These are phyloP conservation scores for Fusarium continuum DNA, from an alignment of 2,329 filamentous ascomycete genomes.

Conservation along the genomic window DNA sequence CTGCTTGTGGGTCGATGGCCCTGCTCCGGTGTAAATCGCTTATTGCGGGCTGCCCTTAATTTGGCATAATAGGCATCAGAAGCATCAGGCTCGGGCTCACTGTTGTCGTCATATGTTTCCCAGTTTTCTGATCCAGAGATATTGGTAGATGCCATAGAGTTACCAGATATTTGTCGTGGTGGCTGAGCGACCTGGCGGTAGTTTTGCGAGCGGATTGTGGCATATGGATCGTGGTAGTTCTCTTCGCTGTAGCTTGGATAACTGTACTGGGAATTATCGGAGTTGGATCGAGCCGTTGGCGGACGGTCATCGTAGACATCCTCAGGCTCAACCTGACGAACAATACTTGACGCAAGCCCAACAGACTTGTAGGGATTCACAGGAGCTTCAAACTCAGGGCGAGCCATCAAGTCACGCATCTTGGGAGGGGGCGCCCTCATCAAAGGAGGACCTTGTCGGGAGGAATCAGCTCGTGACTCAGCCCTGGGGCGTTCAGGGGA, in stretches of 20 bases:
- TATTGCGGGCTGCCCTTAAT: slow-evolving; percentile 72
- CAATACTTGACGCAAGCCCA: slow-evolving; percentile 63
- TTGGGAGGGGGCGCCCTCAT: slow-evolving; percentile 82
- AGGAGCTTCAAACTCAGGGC: slow-evolving; percentile 62
- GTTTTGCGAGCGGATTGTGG: slow-evolving; percentile 53
- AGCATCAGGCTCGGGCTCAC: slow-evolving; percentile 77
- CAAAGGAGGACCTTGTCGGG: slow-evolving; percentile 63
- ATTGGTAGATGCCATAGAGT: slow-evolving; percentile 78
- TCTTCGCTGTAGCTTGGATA: slow-evolving; percentile 50
- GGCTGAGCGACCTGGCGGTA: slow-evolving; percentile 55
- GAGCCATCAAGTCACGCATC: slow-evolving; percentile 80
- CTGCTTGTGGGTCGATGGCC: slow-evolving; percentile 53
- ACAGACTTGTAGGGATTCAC: slow-evolving; percentile 58
- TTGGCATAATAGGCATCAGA: slow-evolving; percentile 84
- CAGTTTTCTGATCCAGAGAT: slow-evolving; percentile 93
- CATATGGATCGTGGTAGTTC: slow-evolving; percentile 49
- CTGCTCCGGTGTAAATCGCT: slow-evolving; percentile 66
- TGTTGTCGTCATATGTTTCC: slow-evolving; percentile 93
- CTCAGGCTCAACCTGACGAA: slow-evolving; percentile 74
- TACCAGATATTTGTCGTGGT: slow-evolving; percentile 69
- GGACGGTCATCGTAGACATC: slow-evolving; percentile 82
- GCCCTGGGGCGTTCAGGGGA: slow-evolving; percentile 76
- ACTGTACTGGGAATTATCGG: slow-evolving; percentile 50
- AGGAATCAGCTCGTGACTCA: slow-evolving; percentile 55
- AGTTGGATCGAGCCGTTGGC: slow-evolving; percentile 50